Evolutionary conservation across 1,284 basidiomycete genomes (phyloP).

Genomic region (Inonotus obliquus): DNA sequence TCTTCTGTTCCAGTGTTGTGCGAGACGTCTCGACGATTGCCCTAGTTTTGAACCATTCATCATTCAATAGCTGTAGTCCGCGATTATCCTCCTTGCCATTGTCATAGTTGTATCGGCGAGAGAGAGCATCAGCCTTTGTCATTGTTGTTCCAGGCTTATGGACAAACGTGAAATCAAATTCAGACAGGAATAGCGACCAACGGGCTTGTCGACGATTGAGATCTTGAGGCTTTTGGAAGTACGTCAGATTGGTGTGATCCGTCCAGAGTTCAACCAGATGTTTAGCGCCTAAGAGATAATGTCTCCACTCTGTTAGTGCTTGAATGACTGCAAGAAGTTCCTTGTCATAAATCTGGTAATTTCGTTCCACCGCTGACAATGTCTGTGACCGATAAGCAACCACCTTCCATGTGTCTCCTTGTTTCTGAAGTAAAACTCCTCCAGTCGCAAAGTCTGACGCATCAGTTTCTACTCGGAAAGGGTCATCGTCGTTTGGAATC

Average conservation of each 20-base stretch:
- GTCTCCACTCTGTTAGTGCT: background rate
- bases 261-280: background rate
- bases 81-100: background rate
- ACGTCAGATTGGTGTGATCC: background rate
- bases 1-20: background rate
- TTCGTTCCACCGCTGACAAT: constrained; percentile 27
- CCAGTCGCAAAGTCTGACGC: background rate
- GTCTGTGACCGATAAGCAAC: constrained; percentile 25
- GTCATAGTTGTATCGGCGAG: background rate
- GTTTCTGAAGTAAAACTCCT: background rate
- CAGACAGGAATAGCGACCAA: background rate
- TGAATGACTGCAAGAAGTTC: constrained; percentile 33
- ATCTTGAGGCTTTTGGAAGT: background rate
- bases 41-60: background rate
- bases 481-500: background rate
- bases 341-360: constrained; percentile 36
- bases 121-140: background rate
- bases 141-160: background rate
- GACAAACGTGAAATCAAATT: background rate
- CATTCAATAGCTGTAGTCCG: background rate
- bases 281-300: background rate
- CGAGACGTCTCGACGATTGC: background rate
- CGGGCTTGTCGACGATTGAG: background rate
- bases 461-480: background rate
- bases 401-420: background rate